Evolutionary conservation across 2,329 filamentous ascomycete species (phyloP), one percentile per base, ranked within the genome.

Genomic region (Phialophora expanda): DNA sequence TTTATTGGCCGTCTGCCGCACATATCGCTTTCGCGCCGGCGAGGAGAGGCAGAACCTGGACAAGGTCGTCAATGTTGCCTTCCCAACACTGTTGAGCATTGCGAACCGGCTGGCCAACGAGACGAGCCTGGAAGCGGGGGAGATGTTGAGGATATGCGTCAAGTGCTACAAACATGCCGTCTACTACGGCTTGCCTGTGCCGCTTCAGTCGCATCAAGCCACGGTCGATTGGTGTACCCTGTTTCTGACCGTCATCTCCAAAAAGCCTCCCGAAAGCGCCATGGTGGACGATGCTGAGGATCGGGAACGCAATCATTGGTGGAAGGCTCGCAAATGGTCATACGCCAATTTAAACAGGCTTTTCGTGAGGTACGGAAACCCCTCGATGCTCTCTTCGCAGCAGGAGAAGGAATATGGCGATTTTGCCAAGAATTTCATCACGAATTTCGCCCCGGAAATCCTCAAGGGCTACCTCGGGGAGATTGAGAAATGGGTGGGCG

Each of bases 311-410:
- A 93, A 97, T 76, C 93, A 97, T 78, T 99, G 95, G 94, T 99
- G 94, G 94, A 99, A 98, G 83, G 91, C 93, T 70, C 98, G 98
- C 88, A 99, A 99, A 80, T 98, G 95, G 95, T 91, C 94, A 14
- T 99, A 97, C 79, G 96, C 95, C 75, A 98, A 98, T 79, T 81
- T 99, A 73, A 99, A 99, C 81, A 87, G 95, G 69, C 86, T 99
- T 20, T 99, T 95, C 76, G 93, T 98, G 72, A 87, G 92, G 79
- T 97, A 99, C 75, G 95, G 95, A 66, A 98, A 96, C 81, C 91
- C 91, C 11, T 83, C 87, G 56, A 88, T 87, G 44, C 83, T 96
- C 66, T 87, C 89, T 66, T 90, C 90, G 75, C 84, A 84, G 70
- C 93, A 92, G 75, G 87, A 84, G 64, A 87, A 92, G 67, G 91